Evolutionary conservation across 208 protist species (phyloP).

Genomic region (Herpetomonas samuelpessoai): DNA sequence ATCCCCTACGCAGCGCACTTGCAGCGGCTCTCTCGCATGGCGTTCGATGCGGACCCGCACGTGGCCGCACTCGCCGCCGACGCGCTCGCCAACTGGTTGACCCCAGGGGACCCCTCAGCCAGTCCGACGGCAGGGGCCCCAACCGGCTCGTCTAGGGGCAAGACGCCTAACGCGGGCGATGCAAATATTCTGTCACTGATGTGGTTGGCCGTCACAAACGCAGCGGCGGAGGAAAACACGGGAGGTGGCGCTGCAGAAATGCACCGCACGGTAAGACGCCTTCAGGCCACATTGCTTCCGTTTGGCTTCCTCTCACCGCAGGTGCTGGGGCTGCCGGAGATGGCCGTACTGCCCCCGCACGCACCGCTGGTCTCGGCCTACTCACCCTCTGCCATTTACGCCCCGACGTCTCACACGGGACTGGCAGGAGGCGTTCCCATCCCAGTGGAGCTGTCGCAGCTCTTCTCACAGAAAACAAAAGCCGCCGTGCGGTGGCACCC

Average conservation of each 20-base stretch:
- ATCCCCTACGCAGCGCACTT: constrained; percentile 2
- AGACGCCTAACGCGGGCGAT: too few species aligned
- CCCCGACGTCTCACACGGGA: too few species aligned
- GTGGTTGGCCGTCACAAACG: too few species aligned
- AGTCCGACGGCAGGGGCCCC: too few species aligned
- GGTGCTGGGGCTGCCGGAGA: background rate
- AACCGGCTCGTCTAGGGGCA: too few species aligned
- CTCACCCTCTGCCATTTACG: too few species aligned
- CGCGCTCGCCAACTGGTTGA: background rate
- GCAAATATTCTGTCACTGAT: too few species aligned
- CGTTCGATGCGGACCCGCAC: constrained; percentile 3
- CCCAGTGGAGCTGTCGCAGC: background rate
- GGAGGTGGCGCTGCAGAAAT: too few species aligned
- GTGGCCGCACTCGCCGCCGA: constrained; percentile 3
- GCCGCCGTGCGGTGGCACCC: too few species aligned
- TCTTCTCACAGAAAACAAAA: constrained; percentile 3
- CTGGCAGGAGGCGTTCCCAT: too few species aligned
- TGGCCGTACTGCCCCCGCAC: background rate
- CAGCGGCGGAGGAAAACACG: too few species aligned
- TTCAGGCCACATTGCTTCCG: background rate
- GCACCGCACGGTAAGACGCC: background rate
- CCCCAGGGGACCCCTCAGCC: too few species aligned
- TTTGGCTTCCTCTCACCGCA: background rate
- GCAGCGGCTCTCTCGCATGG: background rate
- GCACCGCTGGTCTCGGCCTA: background rate